Conservation (phyloP, 176 grass and related monocot species). For the barley (Hordeum vulgare) region DNA sequence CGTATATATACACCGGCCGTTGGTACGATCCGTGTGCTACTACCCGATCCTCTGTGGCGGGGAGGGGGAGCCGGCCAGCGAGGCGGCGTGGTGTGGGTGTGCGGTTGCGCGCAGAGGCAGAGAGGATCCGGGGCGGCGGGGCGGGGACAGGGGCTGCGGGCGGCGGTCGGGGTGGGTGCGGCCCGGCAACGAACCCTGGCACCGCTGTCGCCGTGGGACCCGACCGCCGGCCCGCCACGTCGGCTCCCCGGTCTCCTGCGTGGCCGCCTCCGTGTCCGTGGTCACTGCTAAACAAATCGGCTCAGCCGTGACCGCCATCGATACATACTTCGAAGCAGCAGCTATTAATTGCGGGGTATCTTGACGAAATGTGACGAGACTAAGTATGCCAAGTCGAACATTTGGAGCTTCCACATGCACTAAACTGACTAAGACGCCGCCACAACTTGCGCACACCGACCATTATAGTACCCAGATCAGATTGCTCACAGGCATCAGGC, state of each 20-base stretch:
- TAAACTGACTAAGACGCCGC: neutral
- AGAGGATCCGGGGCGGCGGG: conserved; percentile 21
- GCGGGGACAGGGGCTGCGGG: conserved; percentile 29
- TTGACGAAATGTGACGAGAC: too few species aligned
- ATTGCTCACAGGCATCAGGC: neutral
- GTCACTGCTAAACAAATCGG: neutral
- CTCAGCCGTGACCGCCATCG: neutral
- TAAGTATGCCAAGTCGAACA: too few species aligned
- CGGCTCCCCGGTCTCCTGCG: conserved; percentile 18
- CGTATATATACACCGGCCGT: conserved; percentile 56
- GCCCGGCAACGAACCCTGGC: conserved; percentile 29
- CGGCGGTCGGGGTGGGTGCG: conserved; percentile 35
- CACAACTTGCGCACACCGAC: neutral
- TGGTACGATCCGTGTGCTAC: neutral
- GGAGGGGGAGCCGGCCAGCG: neutral
- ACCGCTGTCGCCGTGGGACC: conserved; percentile 26
- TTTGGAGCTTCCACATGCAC: neutral
- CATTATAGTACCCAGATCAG: neutral
- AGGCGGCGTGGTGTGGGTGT: neutral
- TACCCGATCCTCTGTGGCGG: neutral
- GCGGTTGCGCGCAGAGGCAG: neutral
- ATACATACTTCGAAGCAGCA: too few species aligned
- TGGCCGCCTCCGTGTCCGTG: neutral
- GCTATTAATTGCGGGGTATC: too few species aligned
- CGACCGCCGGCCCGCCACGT: conserved; percentile 26